Conservation (phyloP, 352 stramenopile species). For the Phytophthora palmivora region DNA sequence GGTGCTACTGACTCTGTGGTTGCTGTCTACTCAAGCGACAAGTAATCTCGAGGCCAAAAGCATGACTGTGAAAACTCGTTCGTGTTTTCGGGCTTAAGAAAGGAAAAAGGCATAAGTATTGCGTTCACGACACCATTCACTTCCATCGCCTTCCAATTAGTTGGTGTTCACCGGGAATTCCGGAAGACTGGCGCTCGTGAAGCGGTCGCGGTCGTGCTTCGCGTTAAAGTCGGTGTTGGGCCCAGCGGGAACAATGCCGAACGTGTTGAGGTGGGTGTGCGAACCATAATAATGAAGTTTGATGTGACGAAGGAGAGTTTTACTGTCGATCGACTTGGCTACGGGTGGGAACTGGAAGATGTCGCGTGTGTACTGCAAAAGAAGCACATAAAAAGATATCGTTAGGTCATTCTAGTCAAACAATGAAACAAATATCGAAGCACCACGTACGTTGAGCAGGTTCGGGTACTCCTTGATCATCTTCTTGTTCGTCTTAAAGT, state of each 20-base stretch:
- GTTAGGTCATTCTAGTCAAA: constrained; percentile 9
- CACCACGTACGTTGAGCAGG: constrained; percentile 71
- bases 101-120: constrained; percentile 23
- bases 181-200: constrained; percentile 44
- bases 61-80: constrained; percentile 10
- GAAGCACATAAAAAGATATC: neutral
- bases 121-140: neutral
- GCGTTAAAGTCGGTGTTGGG: constrained; percentile 55
- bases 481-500: constrained; percentile 92
- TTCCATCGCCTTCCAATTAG: constrained; percentile 6
- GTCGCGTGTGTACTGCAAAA: constrained; percentile 69
- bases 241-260: constrained; percentile 92
- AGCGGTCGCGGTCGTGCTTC: constrained; percentile 77
- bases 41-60: constrained; percentile 40
- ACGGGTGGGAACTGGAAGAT: constrained; percentile 95
- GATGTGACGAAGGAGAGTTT: constrained; percentile 93
- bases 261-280: constrained; percentile 94
- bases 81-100: constrained; percentile 17
- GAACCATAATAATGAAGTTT: constrained; percentile 97
- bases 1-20: constrained; percentile 96
- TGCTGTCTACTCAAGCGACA: constrained; percentile 92
- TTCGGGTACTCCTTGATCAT: constrained; percentile 91
- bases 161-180: constrained; percentile 36
- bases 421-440: neutral
- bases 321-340: constrained; percentile 79